Conservation (phyloP, 2,329 filamentous ascomycete species). For the Claviceps sp. region DNA sequence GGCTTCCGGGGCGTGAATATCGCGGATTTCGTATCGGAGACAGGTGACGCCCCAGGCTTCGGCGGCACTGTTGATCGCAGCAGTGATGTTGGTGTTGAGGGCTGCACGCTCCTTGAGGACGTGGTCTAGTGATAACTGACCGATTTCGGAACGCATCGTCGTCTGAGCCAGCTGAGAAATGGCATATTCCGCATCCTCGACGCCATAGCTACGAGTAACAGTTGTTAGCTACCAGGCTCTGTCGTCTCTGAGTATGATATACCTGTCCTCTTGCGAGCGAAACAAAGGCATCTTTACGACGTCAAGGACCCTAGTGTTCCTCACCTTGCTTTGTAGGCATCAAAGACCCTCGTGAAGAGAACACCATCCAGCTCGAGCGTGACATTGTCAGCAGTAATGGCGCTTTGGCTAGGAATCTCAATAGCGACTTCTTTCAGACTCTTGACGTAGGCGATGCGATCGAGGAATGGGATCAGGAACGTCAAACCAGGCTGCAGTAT, state of each 20-base stretch:
- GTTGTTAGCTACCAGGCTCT: not conserved
- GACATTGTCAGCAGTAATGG: slow-evolving; percentile 97
- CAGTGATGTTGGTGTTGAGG: slow-evolving; percentile 96
- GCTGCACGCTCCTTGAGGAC: slow-evolving; percentile 94
- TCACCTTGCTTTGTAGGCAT: slow-evolving; percentile 93
- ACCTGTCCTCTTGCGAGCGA: not conserved
- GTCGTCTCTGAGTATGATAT: too few species aligned
- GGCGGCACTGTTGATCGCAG: slow-evolving; percentile 94
- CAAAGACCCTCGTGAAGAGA: slow-evolving; percentile 88
- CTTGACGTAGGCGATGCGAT: slow-evolving; percentile 96
- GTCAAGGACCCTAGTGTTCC: slow-evolving; percentile 9
- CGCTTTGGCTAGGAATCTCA: slow-evolving; percentile 94
- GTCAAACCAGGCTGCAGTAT: slow-evolving; percentile 88
- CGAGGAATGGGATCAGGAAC: slow-evolving; percentile 76
- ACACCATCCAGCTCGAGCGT: slow-evolving; percentile 93
- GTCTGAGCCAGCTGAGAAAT: slow-evolving; percentile 97
- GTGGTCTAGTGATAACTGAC: slow-evolving; percentile 89
- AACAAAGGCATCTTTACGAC: not conserved
- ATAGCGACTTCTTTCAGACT: slow-evolving; percentile 91
- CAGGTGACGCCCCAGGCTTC: slow-evolving; percentile 95
- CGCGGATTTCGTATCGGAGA: slow-evolving; percentile 91
- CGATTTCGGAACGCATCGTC: slow-evolving; percentile 97
- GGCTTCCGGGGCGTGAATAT: slow-evolving; percentile 88
- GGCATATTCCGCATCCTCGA: slow-evolving; percentile 97
- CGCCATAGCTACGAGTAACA: slow-evolving; percentile 60